Conservation (phyloP, 2,329 filamentous ascomycete genomes). For the Trichoderma lentiforme region DNA sequence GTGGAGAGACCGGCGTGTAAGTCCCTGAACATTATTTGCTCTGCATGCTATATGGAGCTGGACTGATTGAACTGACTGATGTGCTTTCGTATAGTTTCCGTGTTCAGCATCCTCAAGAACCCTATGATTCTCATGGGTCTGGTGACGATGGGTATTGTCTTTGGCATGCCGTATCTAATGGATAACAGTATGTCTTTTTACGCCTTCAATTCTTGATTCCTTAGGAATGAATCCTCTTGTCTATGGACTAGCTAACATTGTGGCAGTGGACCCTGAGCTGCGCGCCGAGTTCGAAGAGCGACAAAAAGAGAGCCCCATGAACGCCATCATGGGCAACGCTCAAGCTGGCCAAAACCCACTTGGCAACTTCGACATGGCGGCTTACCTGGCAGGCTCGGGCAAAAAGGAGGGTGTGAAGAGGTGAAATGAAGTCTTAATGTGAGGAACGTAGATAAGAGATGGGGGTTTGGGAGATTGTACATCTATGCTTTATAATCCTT, state of each 20-base stretch:
- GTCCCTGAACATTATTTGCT: slow-evolving; percentile 33
- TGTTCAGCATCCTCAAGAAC: slow-evolving; percentile 82
- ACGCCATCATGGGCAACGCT: slow-evolving; percentile 48
- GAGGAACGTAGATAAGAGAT: not conserved
- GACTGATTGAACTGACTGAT: not conserved
- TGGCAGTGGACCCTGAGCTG: slow-evolving; percentile 90
- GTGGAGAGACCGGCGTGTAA: slow-evolving; percentile 71
- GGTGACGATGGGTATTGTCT: slow-evolving; percentile 75
- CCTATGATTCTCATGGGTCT: slow-evolving; percentile 95
- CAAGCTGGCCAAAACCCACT: slow-evolving; percentile 41
- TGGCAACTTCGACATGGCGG: slow-evolving; percentile 59
- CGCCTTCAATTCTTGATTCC: not conserved
- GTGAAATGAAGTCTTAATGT: not conserved
- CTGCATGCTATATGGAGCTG: not conserved
- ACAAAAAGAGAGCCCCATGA: slow-evolving; percentile 71
- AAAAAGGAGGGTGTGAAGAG: slow-evolving; percentile 37
- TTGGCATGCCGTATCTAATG: slow-evolving; percentile 92
- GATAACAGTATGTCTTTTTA: slow-evolving; percentile 76
- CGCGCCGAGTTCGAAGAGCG: slow-evolving; percentile 88
- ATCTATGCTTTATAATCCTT: not conserved
- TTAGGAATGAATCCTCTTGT: not conserved
- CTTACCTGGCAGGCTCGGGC: slow-evolving; percentile 57
- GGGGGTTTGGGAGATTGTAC: not conserved
- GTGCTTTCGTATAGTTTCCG: slow-evolving; percentile 54
- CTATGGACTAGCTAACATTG: slow-evolving; percentile 17